Evolutionary conservation across 148 eudicot species (phyloP).

Genomic region (Cornus controversa): DNA sequence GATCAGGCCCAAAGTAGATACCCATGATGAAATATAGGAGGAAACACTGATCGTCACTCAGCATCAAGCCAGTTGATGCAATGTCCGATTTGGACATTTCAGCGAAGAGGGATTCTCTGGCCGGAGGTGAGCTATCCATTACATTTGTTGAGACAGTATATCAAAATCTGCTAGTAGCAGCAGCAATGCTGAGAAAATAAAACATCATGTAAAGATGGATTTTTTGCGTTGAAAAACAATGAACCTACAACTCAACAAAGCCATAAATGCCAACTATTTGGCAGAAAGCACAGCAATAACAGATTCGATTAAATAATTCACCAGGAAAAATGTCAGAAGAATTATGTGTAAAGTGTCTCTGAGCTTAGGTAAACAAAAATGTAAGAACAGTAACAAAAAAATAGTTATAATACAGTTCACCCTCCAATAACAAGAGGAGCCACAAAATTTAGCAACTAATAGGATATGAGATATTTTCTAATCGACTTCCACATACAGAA

Average conservation of each 20-base stretch:
- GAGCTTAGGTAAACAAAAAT: neutral
- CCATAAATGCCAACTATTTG: neutral
- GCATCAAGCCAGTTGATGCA: conserved; percentile 19
- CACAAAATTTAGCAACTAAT: neutral
- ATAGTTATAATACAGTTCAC: neutral
- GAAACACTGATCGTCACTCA: conserved; percentile 61
- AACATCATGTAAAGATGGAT: neutral
- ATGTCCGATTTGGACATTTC: conserved; percentile 16
- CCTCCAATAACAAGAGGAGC: neutral
- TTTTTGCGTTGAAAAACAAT: neutral
- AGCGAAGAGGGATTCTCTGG: conserved; percentile 10
- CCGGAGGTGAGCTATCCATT: conserved; percentile 22
- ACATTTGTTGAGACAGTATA: neutral
- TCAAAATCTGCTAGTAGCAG: conserved; percentile 11
- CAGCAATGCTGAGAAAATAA: neutral
- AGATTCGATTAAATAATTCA: conserved; percentile 1
- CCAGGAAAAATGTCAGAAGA: neutral
- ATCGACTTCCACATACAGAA: neutral
- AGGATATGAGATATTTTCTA: neutral
- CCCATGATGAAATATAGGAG: conserved; percentile 77
- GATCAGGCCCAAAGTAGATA: conserved; percentile 72
- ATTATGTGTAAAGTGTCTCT: neutral
- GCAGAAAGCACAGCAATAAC: neutral
- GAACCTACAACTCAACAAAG: conserved; percentile 4
- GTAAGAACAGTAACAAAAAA: neutral